Evolutionary conservation across 129 eudicot species (phyloP), one percentile per base, ranked within the genome.

Genomic region (Artemisia argyi): DNA sequence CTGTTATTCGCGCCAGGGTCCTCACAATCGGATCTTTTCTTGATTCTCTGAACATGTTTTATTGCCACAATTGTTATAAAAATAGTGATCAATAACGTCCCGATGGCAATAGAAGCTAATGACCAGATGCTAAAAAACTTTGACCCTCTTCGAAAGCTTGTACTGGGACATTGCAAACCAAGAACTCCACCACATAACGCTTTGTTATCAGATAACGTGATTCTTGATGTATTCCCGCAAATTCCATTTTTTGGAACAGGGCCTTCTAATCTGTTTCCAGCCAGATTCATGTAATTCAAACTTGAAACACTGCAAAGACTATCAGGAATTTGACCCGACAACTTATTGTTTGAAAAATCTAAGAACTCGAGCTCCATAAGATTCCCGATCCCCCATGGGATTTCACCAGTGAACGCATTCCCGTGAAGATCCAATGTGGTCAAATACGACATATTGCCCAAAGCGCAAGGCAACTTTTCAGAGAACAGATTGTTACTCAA

Each of bases 171-270:
- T 18, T 59, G 74, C 19, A 80, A 55, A 39, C 76, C 79, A 30
- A 85, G 78, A 19, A 87, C 78, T 20, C 82, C 86, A 22, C 97
- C 97, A 47, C 97, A 88, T 47, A 91, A 76, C 44, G 82, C 82
- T 72, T 80, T 85, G 81, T 87, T 91, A n/a, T 91, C 86, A 1
- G 76, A 65, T 2, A 88, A 70, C 6, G 82, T 75, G 30, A 77
- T 49, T 54, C 73, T 82, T 3, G 95, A 80, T 4, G 76, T 65
- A 51, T 87, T 85, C 12, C 61, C 30, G 12, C 97, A 87, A 7
- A 85, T 75, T 24, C 97, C 97, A 13, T 52, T 76, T 46, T 73
- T 74, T 3, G 97, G 97, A 52, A 90, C 76, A 11, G 85, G 91
- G n/a, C 97, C 97, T 24, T 76, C 82, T 47, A 87, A 75, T 55